These are phyloP conservation scores for Chrysopogon serrulatus DNA, from an alignment of 176 grass and related monocot species.

Conservation along the genomic window DNA sequence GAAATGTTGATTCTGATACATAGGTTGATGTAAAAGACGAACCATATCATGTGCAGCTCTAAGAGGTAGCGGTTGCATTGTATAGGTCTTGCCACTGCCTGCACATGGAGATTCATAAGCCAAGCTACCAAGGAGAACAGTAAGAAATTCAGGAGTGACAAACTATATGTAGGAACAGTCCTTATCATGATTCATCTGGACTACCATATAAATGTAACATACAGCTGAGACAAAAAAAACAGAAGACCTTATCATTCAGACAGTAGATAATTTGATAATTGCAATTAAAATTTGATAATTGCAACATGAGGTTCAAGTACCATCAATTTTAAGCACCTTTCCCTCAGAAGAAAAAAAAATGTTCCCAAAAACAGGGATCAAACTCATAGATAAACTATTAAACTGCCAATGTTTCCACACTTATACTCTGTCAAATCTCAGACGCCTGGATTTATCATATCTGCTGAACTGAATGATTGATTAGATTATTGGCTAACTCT, in stretches of 20 bases:
- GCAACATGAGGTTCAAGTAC: background rate
- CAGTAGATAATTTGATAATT: background rate
- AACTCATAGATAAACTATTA: constrained; percentile 2
- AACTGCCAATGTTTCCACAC: background rate
- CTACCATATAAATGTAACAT: constrained; percentile 2
- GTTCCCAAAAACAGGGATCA: background rate
- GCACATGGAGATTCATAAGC: constrained; percentile 15
- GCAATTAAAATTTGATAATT: too few species aligned
- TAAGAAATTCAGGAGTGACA: background rate
- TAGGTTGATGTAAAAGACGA: constrained; percentile 47
- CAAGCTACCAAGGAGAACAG: background rate
- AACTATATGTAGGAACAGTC: background rate
- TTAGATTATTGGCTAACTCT: too few species aligned
- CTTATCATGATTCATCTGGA: background rate
- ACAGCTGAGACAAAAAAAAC: background rate
- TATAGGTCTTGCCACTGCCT: constrained; percentile 85
- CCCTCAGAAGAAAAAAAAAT: background rate
- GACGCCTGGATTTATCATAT: constrained; percentile 1
- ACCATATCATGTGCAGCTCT: constrained; percentile 70
- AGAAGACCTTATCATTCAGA: background rate
- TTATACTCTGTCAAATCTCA: background rate
- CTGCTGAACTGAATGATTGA: too few species aligned
- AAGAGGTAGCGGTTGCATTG: constrained; percentile 71
- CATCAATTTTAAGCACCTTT: background rate
- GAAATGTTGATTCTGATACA: constrained; percentile 42